Conservation (phyloP, 202 grass and related monocot genomes). For the Thinopyrum obtusiflorum region DNA sequence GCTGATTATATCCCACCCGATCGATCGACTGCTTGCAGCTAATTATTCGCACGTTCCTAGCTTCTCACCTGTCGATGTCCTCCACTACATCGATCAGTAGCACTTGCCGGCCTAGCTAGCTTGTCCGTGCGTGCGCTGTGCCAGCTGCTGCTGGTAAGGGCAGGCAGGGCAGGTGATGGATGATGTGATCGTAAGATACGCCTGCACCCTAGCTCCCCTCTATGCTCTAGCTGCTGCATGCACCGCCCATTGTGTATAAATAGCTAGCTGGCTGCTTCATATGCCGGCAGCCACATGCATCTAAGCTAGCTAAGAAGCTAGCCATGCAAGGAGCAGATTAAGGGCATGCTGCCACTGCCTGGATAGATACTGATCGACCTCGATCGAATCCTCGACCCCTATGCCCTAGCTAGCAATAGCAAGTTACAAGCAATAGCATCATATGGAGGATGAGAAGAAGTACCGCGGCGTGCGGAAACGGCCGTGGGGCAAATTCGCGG, state of each 20-base stretch:
- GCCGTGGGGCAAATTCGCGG: conserved; percentile 70
- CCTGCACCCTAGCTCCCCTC: not conserved
- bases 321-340: not conserved
- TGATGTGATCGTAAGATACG: no score
- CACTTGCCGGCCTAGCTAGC: no score
- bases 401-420: not conserved
- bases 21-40: no score
- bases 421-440: not conserved
- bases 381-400: no score
- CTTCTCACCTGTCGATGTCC: no score
- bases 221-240: not conserved
- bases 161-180: no score
- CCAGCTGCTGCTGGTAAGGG: no score
- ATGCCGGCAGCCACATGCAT: not conserved
- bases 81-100: no score
- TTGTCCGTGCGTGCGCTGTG: no score
- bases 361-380: no score
- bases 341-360: not conserved
- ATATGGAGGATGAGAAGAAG: conserved; percentile 49
- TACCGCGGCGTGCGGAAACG: conserved; percentile 72
- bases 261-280: conserved; percentile 3
- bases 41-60: no score
- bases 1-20: no score
- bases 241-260: conserved; percentile 33
- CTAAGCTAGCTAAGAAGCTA: not conserved